Conservation (phyloP, 2,329 filamentous ascomycete species). For the Pseudonectria foliicola region DNA sequence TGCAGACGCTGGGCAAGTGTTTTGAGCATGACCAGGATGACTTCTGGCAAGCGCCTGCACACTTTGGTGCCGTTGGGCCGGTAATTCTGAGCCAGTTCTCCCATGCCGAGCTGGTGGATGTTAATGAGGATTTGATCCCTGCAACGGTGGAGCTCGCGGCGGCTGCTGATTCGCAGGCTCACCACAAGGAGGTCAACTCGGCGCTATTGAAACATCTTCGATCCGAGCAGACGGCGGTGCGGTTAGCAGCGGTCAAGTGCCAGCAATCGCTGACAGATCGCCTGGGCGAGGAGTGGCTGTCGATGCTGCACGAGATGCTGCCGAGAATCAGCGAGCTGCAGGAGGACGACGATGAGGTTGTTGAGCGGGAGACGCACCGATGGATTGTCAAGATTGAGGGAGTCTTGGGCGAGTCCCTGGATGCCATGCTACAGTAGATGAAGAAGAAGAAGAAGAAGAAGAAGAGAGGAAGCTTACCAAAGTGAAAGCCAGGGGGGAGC, state of each 20-base stretch:
- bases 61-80: constrained; percentile 67
- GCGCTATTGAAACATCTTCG: constrained; percentile 72
- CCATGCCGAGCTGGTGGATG: constrained; percentile 36
- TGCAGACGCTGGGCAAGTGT: constrained; percentile 64
- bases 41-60: constrained; percentile 89
- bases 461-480: constrained; percentile 3
- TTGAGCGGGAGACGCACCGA: constrained; percentile 79
- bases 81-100: constrained; percentile 63
- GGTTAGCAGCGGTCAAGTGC: constrained; percentile 74
- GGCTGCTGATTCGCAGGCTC: constrained; percentile 76
- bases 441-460: constrained; percentile 20
- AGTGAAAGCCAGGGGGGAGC: no score
- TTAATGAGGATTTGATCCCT: constrained; percentile 55
- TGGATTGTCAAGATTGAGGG: constrained; percentile 91
- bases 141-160: constrained; percentile 72
- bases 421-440: constrained; percentile 78
- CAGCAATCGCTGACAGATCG: constrained; percentile 73
- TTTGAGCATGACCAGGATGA: constrained; percentile 90
- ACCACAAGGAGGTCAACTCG: constrained; percentile 83
- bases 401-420: constrained; percentile 81
- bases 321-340: constrained; percentile 92
- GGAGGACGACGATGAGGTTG: constrained; percentile 91
- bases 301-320: constrained; percentile 87
- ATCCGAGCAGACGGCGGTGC: constrained; percentile 61
- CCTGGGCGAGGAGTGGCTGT: constrained; percentile 89